Percentiles rank a stretch among this genome's conserved stretches.
Conservation (phyloP, 129 eudicot species). For the Centaurea solstitialis region DNA sequence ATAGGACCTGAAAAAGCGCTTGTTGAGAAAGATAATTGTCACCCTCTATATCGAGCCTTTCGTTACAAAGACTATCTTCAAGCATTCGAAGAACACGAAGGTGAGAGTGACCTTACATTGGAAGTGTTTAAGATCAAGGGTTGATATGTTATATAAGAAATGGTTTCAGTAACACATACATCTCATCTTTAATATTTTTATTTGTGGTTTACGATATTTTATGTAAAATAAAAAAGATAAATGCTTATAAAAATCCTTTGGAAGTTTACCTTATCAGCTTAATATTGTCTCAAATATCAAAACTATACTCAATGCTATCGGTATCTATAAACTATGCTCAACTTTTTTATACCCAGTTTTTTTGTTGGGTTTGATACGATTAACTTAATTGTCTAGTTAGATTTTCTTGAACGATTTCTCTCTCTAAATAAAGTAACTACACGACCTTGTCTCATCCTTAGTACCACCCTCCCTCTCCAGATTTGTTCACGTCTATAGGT, state of each 20-base stretch:
- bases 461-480: background rate
- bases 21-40: conserved; percentile 4
- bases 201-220: background rate
- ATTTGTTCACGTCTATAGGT: background rate
- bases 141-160: background rate
- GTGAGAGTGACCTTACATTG: background rate
- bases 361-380: no score
- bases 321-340: background rate
- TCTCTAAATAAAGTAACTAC: background rate
- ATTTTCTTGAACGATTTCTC: background rate
- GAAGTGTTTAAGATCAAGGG: background rate
- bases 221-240: no score
- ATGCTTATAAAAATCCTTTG: background rate
- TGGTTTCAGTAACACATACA: background rate
- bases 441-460: no score
- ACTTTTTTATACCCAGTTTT: background rate
- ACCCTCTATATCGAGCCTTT: background rate
- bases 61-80: conserved; percentile 1
- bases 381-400: background rate
- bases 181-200: background rate
- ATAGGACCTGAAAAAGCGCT: conserved; percentile 47
- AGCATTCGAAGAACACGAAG: background rate
- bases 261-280: background rate
- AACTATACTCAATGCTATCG: background rate
- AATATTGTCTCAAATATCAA: no score